Evolutionary conservation across 2,329 filamentous ascomycete species (phyloP).

Genomic region (Daldinia eschscholtzii): DNA sequence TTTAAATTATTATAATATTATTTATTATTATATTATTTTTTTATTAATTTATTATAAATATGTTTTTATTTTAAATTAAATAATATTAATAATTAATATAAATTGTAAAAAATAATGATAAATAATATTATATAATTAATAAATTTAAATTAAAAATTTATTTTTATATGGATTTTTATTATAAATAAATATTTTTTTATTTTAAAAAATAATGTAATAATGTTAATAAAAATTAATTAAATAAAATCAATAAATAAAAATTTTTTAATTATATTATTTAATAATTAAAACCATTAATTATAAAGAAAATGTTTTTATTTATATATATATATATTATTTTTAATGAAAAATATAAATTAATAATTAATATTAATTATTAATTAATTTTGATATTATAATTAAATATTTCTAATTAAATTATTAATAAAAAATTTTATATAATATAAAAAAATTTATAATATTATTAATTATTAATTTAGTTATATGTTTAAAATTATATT

Average conservation of each 20-base stretch:
- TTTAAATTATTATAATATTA: background rate
- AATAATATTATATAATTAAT: background rate
- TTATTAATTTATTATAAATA: conserved; percentile 2
- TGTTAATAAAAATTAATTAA: background rate
- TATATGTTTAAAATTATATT: background rate
- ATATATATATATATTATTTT: background rate
- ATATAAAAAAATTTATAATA: background rate
- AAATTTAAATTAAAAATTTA: background rate
- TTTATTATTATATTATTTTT: conserved; percentile 1
- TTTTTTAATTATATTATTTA: conserved; percentile 1
- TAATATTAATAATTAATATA: background rate
- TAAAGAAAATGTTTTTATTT: background rate
- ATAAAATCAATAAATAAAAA: background rate
- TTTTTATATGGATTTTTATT: background rate
- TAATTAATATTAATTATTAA: no score
- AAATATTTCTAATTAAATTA: conserved; percentile 4
- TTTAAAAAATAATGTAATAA: background rate
- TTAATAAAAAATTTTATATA: background rate
- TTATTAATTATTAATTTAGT: background rate
- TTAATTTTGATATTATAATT: background rate
- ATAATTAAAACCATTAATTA: background rate
- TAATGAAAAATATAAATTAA: background rate
- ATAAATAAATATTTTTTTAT: background rate
- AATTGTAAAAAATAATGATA: background rate
- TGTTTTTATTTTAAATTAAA: background rate